Evolutionary conservation across 2,329 filamentous ascomycete species (phyloP).

Genomic region (Paramyrothecium sp.): DNA sequence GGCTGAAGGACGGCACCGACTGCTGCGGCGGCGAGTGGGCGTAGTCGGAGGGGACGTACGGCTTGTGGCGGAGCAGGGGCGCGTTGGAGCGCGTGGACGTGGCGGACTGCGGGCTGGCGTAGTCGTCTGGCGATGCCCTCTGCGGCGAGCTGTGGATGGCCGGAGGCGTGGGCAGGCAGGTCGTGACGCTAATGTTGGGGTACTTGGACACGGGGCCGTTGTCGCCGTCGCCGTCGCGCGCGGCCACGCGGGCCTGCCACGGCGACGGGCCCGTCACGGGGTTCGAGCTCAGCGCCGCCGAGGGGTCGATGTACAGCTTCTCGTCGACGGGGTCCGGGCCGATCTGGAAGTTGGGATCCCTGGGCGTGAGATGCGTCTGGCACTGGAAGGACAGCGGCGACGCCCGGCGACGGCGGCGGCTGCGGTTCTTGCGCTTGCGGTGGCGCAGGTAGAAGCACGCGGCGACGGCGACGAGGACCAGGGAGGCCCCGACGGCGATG

Average conservation of each 20-base stretch:
- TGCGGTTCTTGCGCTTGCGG: slow-evolving; percentile 41
- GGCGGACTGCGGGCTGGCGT: slow-evolving; percentile 27
- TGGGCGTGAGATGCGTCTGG: slow-evolving; percentile 34
- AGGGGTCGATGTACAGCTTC: slow-evolving; percentile 11
- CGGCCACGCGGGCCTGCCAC: slow-evolving; percentile 4
- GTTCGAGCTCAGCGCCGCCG: slow-evolving; percentile 12
- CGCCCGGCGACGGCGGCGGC: slow-evolving; percentile 3
- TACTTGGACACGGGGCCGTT: not conserved
- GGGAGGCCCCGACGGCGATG: slow-evolving; percentile 38
- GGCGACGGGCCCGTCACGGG: slow-evolving; percentile 1
- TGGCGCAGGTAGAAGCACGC: slow-evolving; percentile 42
- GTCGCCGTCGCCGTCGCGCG: slow-evolving; percentile 11
- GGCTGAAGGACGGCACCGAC: slow-evolving; percentile 14
- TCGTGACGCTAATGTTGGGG: slow-evolving; percentile 11
- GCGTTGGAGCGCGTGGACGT: slow-evolving; percentile 30
- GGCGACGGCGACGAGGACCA: slow-evolving; percentile 32
- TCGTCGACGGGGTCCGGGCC: slow-evolving; percentile 13
- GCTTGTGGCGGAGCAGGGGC: slow-evolving; percentile 28
- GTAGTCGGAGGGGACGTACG: slow-evolving; percentile 27
- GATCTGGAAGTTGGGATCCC: slow-evolving; percentile 15
- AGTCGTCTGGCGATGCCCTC: slow-evolving; percentile 14
- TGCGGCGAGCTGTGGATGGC: slow-evolving; percentile 12
- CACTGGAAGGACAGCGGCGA: slow-evolving; percentile 53
- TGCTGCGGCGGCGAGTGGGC: slow-evolving; percentile 12
- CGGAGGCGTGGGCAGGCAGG: slow-evolving; percentile 15